Percentiles rank a stretch among this genome's conserved stretches.
phyloP scores from a whole-genome alignment of 768 basidiomycete species.

The Pulveroboletus sp. region DNA sequence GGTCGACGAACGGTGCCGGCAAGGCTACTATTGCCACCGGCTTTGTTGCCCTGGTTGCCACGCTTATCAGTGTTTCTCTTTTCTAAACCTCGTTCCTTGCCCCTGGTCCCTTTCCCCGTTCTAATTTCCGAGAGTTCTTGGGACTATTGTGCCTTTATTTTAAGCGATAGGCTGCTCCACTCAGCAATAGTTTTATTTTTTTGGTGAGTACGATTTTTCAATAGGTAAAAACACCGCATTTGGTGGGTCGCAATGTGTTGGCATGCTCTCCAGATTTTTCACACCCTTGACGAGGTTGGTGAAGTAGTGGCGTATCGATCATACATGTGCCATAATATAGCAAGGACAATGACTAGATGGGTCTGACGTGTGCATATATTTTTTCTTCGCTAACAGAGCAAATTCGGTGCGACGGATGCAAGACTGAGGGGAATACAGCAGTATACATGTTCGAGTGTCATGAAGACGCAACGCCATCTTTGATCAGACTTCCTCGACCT shows the following conservation, averaged over 20 bases:
- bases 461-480: not conserved
- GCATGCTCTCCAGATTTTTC: not conserved
- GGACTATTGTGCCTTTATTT: not conserved
- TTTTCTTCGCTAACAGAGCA: not conserved
- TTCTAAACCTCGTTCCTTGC: slow-evolving; percentile 8
- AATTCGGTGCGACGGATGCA: too few relatives aligned
- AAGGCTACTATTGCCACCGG: slow-evolving; percentile 23
- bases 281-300: slow-evolving; percentile 5
- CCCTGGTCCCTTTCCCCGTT: not conserved
- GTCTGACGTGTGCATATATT: too few relatives aligned
- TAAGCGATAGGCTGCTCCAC: too few relatives aligned
- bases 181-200: not conserved
- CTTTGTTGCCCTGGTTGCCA: slow-evolving; percentile 18
- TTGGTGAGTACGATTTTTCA: not conserved
- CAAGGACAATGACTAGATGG: too few relatives aligned
- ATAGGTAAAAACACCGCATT: not conserved
- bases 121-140: not conserved
- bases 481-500: not conserved
- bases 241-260: not conserved
- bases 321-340: not conserved
- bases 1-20: slow-evolving; percentile 17
- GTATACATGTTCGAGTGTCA: not conserved
- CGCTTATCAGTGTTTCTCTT: slow-evolving; percentile 19
- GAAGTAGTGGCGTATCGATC: not conserved
- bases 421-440: not conserved